Base-by-base conservation (phyloP, 1,284 basidiomycete species). In the Ceratobasidium sp. region DNA sequence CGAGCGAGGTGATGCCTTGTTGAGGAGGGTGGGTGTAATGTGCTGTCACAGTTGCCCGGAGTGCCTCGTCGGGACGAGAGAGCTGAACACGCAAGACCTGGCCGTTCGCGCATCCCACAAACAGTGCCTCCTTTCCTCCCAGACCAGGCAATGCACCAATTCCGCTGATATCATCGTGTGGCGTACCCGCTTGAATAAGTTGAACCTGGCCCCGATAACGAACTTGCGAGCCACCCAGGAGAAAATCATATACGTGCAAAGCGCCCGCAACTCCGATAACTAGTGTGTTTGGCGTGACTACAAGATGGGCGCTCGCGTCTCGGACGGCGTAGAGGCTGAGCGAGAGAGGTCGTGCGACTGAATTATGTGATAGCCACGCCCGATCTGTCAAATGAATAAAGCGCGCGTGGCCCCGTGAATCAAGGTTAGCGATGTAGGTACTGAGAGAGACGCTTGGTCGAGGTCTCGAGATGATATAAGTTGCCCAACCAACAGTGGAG, bases 171-270 rank as follows among this genome's bases (percentile, higher is more conserved):
- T 89, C 86, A 57, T 82, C 80, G 36, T 78, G 77, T 34, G 79
- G 80, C 46, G 28, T 26, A 61, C 82, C 80, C 48, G 81, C 79
- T 21, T 77, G 76, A 48, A 78, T 76, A 61, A 79, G 77, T 46
- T 62, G 23, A 9, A 52, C 41, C 39, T 58, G 30, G 3, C 55
- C 39, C 53, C 74, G 41, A 3, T 52, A 67, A 85, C 0, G 82
- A 80, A 39, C 84, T 84, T 78, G 91, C 89, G 26, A 84, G 82
- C 36, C 78, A 77, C 41, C 89, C 78, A 12, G 82, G 78, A 14
- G 88, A 86, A 92, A 88, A 10, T 74, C 78, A 77, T 90, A 92
- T 1, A 85, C 87, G 75, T 87, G 84, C 30, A 92, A 78, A n/a
- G 78, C 79, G 73, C 81, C 82, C 3, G 89, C 90, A 14, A 89